Evolutionary conservation across 2,329 filamentous ascomycete genomes (phyloP).

Genomic region (Epichloe elymi): DNA sequence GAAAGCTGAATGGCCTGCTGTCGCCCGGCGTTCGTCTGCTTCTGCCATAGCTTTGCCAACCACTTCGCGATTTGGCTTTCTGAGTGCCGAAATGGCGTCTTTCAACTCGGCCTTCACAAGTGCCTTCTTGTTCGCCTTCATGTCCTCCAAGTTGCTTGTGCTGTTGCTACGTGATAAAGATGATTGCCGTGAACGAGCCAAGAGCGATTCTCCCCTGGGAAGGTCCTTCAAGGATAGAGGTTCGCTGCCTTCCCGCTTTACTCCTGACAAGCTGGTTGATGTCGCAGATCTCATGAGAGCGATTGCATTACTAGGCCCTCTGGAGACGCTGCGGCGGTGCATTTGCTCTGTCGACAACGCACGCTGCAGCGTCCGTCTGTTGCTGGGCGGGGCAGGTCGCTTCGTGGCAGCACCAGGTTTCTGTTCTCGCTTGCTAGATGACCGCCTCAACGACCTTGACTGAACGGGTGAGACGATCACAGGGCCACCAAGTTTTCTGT

Average conservation of each 20-base stretch:
- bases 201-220: slow-evolving; percentile 27
- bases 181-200: slow-evolving; percentile 27
- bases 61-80: slow-evolving; percentile 62
- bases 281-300: slow-evolving; percentile 58
- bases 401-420: slow-evolving; percentile 41
- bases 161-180: slow-evolving; percentile 29
- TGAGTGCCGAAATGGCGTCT: slow-evolving; percentile 59
- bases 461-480: slow-evolving; percentile 43
- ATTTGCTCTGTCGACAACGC: slow-evolving; percentile 48
- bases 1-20: slow-evolving; percentile 25
- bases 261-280: slow-evolving; percentile 41
- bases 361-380: slow-evolving; percentile 43
- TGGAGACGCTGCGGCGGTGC: slow-evolving; percentile 39
- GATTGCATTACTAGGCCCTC: slow-evolving; percentile 43
- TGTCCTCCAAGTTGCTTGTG: slow-evolving; percentile 37
- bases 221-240: slow-evolving; percentile 35
- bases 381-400: slow-evolving; percentile 27
- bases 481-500: slow-evolving; percentile 64
- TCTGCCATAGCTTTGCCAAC: slow-evolving; percentile 55
- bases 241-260: slow-evolving; percentile 61
- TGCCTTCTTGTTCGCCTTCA: slow-evolving; percentile 51
- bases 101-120: slow-evolving; percentile 56
- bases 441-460: slow-evolving; percentile 32
- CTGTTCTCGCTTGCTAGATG: slow-evolving; percentile 28
- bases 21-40: slow-evolving; percentile 48